Base-by-base conservation (phyloP, 495 filamentous ascomycete species). In the Platismatia glauca region DNA sequence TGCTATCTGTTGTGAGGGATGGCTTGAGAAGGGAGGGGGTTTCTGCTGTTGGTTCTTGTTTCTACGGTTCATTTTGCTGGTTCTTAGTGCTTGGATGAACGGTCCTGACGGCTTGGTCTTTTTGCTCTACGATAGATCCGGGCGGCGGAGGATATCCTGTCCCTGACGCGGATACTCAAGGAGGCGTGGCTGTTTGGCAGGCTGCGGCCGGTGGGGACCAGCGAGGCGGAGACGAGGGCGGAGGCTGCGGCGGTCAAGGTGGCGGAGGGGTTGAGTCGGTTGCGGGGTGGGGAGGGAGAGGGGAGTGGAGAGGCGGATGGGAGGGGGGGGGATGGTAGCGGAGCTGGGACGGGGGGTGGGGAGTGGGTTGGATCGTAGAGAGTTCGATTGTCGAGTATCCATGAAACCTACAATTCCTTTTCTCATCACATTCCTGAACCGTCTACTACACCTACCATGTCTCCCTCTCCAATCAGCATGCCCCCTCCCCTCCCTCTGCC, bases 141-240 rank as follows among this genome's bases (percentile, higher is more conserved):
- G 52, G 79, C 84, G 16, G 82, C 82, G 13, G 87, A 90, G 72
- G 86, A 90, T 58, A 71, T 87, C 27, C 75, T 88, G 43, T 75
- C 78, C 15, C 69, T 90, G 18, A 86, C 81, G 38, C 79, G 86
- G 18, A 73, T 77, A 9, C 74, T 90, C 75, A 88, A 89, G 71
- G 87, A 90, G 67, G 78, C 82, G n/a, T 90, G 87, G 87, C 74
- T 89, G 31, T 88, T 87, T 67, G 87, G 87, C 20, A 81, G 85
- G 63, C 75, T 89, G n/a, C 75, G 88, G 29, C 86, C 85, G 0
- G 70, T 88, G 12, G 82, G 81, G 71, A 77, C 48, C 72, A 77
- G 52, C 71, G 73, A 41, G 77, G 71, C 71, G 34, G 72, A 77
- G 62, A 74, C 81, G 68, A 75, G 77, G 67, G 74, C 81, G 22